Conservation (phyloP, 192 early-diverging fungal species). For the Phlyctochytrium arcticum region DNA sequence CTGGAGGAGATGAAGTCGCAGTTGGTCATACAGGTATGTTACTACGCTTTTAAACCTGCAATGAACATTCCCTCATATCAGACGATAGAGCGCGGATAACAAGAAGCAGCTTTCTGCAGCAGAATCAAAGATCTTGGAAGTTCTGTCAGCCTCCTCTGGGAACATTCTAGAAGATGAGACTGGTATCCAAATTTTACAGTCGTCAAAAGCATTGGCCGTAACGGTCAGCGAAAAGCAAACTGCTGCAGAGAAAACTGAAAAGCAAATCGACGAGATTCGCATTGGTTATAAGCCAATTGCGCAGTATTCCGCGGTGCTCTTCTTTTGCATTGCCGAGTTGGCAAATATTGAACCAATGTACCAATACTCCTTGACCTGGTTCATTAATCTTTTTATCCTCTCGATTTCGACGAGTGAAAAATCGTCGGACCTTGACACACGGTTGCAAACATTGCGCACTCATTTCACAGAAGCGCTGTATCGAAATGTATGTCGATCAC, state of each 20-base stretch:
- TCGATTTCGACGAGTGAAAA: conserved; percentile 56
- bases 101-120: conserved; percentile 59
- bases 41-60: not conserved
- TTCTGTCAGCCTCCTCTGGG: conserved; percentile 52
- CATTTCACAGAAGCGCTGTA: conserved; percentile 58
- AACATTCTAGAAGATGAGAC: conserved; percentile 66
- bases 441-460: conserved; percentile 41
- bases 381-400: conserved; percentile 54
- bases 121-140: conserved; percentile 62
- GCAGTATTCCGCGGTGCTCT: conserved; percentile 46
- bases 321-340: conserved; percentile 61
- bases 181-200: conserved; percentile 57
- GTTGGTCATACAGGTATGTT: conserved; percentile 40
- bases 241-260: conserved; percentile 56
- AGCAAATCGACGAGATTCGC: conserved; percentile 59
- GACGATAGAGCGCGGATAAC: conserved; percentile 46
- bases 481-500: conserved; percentile 55
- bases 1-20: conserved; percentile 60
- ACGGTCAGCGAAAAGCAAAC: conserved; percentile 58
- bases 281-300: conserved; percentile 59
- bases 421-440: conserved; percentile 44
- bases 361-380: conserved; percentile 60
- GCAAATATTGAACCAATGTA: conserved; percentile 66
- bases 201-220: conserved; percentile 58
- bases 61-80: not conserved